Conservation (phyloP, 2,329 filamentous ascomycete species). For the Amesomyces nigricolor region DNA sequence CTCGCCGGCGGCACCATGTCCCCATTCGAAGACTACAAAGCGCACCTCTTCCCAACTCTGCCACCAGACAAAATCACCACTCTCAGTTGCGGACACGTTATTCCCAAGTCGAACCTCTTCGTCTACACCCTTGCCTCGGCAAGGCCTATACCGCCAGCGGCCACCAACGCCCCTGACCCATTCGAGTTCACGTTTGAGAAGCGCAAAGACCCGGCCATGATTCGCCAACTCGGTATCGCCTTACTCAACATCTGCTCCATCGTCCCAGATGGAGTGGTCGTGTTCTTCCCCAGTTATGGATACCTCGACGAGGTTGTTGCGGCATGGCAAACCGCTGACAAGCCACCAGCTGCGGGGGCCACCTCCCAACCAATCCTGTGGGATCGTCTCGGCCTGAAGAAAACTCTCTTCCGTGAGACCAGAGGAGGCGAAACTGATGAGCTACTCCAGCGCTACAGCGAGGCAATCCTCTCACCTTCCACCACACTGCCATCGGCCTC, state of each 20-base stretch:
- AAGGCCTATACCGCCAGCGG: slow-evolving; percentile 29
- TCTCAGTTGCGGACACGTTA: slow-evolving; percentile 90
- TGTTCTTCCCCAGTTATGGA: slow-evolving; percentile 93
- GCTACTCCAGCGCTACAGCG: slow-evolving; percentile 66
- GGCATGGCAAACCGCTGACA: slow-evolving; percentile 48
- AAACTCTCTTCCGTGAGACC: slow-evolving; percentile 56
- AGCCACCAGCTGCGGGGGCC: slow-evolving; percentile 22
- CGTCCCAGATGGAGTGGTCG: slow-evolving; percentile 83
- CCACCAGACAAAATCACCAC: slow-evolving; percentile 60
- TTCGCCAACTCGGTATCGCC: slow-evolving; percentile 67
- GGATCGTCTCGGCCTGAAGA: slow-evolving; percentile 52
- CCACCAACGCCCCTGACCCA: slow-evolving; percentile 34
- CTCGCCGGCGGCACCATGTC: slow-evolving; percentile 97
- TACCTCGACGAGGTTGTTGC: slow-evolving; percentile 72
- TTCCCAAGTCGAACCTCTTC: slow-evolving; percentile 73
- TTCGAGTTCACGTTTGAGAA: slow-evolving; percentile 89
- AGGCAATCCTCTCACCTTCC: slow-evolving; percentile 49
- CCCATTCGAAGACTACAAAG: slow-evolving; percentile 83
- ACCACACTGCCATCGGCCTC: neutral
- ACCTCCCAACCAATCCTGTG: slow-evolving; percentile 41
- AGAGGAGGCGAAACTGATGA: slow-evolving; percentile 58
- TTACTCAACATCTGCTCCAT: slow-evolving; percentile 65
- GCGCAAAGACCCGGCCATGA: slow-evolving; percentile 62
- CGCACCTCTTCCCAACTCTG: slow-evolving; percentile 78
- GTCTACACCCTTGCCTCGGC: slow-evolving; percentile 62